phyloP scores from a whole-genome alignment of 176 grass and related monocot species.

The Avena insularis region DNA sequence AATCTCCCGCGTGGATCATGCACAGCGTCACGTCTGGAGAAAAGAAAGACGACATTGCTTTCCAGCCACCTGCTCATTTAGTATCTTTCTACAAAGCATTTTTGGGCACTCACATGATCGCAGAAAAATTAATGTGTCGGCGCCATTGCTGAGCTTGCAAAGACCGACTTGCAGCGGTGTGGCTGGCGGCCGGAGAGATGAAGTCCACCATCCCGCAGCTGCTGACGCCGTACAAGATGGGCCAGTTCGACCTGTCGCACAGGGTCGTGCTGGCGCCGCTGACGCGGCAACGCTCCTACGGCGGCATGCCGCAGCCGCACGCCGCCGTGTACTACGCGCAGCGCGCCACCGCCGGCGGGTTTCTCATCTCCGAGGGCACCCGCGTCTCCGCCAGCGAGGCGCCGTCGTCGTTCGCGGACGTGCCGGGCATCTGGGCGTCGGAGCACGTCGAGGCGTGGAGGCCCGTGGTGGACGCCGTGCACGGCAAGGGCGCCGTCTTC shows the following conservation, averaged over 20 bases:
- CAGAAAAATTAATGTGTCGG: too few species aligned
- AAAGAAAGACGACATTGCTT: too few species aligned
- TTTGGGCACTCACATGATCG: too few species aligned
- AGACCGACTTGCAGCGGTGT: too few species aligned
- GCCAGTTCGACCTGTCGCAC: constrained; percentile 16
- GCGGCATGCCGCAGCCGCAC: constrained; percentile 23
- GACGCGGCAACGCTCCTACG: constrained; percentile 19
- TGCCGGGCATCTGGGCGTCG: background rate
- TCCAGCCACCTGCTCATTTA: too few species aligned
- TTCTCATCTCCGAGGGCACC: constrained; percentile 12
- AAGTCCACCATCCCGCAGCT: background rate
- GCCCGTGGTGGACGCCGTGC: constrained; percentile 18
- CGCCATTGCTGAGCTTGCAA: too few species aligned
- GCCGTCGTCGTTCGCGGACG: background rate
- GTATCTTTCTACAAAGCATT: too few species aligned
- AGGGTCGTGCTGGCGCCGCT: constrained; percentile 20
- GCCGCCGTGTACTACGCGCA: constrained; percentile 1
- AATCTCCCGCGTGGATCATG: too few species aligned
- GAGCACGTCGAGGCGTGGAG: constrained; percentile 4
- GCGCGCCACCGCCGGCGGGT: background rate
- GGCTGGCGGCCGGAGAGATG: background rate
- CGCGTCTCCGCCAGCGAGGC: background rate
- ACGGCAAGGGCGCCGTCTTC: constrained; percentile 1
- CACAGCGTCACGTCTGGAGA: too few species aligned
- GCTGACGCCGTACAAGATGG: constrained; percentile 19